A percentile compares a stretch with the other conserved stretches of the same genome.
phyloP scores from a whole-genome alignment of 768 basidiomycete genomes.

The Trametes gibbosa region DNA sequence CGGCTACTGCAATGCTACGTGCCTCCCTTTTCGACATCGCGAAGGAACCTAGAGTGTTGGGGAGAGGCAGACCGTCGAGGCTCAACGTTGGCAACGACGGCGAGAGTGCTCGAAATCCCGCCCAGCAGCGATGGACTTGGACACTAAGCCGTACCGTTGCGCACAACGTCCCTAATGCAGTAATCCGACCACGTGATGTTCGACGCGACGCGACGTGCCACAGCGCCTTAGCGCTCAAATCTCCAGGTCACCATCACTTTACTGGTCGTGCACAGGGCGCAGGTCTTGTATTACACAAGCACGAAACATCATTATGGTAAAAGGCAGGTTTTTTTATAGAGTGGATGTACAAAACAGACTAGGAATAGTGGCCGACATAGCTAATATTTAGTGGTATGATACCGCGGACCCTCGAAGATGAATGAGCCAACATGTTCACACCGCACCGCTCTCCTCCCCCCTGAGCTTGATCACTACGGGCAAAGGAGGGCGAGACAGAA shows the following conservation, averaged over 20 bases:
- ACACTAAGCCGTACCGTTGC: neutral
- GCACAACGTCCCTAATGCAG: slow-evolving; percentile 14
- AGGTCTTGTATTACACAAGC: no score
- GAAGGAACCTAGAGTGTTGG: neutral
- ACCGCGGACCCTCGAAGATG: no score
- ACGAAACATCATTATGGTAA: no score
- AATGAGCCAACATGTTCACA: neutral
- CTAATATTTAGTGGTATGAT: no score
- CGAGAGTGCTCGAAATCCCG: slow-evolving; percentile 13
- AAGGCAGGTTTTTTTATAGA: no score
- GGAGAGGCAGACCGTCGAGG: slow-evolving; percentile 4
- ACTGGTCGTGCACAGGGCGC: no score
- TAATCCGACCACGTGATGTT: slow-evolving; percentile 12
- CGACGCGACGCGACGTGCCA: slow-evolving; percentile 12
- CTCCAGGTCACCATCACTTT: no score
- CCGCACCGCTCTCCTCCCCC: neutral
- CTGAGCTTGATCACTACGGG: slow-evolving; percentile 11
- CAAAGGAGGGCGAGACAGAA: slow-evolving; percentile 10
- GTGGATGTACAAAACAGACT: no score
- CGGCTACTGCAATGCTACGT: slow-evolving; percentile 34
- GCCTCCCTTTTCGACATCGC: slow-evolving; percentile 53
- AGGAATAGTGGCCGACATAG: no score
- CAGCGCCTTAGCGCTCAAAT: neutral
- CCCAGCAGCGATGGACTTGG: slow-evolving; percentile 1
- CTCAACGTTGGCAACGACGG: slow-evolving; percentile 3